A percentile compares a stretch with the other conserved stretches of the same genome.
Conservation (phyloP, 2,329 filamentous ascomycete genomes). For the Pseudocercospora pini-densiflorae region DNA sequence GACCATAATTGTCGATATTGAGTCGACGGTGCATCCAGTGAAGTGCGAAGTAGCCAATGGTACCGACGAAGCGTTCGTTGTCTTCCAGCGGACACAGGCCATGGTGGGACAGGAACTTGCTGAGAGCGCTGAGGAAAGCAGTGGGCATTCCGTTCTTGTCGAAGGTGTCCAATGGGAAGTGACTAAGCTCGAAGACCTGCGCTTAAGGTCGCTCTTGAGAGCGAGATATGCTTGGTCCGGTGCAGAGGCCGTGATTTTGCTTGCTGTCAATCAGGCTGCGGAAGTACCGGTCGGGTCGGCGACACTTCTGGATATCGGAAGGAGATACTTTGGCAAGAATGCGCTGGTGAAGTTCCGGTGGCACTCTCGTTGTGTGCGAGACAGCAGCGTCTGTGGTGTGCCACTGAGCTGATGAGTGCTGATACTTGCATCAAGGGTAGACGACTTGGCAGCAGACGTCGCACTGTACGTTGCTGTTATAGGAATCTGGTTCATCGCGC, state of each 20-base stretch:
- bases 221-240: neutral
- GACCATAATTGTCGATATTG: no score
- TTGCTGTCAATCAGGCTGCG: neutral
- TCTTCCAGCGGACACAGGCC: neutral
- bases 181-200: neutral
- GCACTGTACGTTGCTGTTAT: no score
- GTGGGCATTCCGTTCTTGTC: neutral
- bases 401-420: neutral
- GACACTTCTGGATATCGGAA: slow-evolving; percentile 12
- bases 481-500: no score
- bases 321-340: neutral
- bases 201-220: neutral
- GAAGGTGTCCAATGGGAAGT: neutral
- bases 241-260: neutral
- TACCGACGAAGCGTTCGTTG: no score
- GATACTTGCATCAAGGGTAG: no score
- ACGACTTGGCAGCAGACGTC: no score
- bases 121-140: slow-evolving; percentile 6
- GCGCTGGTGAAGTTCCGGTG: slow-evolving; percentile 12
- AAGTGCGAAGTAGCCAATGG: no score
- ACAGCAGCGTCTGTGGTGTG: neutral
- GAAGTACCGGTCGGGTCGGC: slow-evolving; percentile 3
- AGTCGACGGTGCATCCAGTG: no score
- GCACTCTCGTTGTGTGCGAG: neutral
- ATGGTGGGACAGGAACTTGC: neutral